Conservation (phyloP, 2,329 filamentous ascomycete species). For the Colletotrichum sp. region DNA sequence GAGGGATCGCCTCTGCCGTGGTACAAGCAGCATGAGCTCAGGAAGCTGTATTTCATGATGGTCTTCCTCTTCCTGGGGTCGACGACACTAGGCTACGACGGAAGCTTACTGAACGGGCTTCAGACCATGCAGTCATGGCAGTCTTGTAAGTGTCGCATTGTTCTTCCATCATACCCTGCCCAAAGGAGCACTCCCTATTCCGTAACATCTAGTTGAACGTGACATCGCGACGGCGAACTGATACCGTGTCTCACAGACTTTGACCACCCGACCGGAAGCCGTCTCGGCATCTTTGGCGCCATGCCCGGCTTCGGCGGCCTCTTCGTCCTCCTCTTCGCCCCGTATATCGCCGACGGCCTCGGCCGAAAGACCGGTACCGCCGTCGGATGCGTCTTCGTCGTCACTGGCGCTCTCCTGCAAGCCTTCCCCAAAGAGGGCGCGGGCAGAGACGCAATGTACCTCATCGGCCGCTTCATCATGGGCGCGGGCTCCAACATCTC, state of each 20-base stretch:
- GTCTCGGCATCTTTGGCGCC: conserved; percentile 47
- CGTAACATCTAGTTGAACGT: background rate
- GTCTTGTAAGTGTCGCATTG: conserved; percentile 29
- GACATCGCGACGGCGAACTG: background rate
- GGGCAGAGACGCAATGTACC: conserved; percentile 37
- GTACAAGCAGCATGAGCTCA: conserved; percentile 34
- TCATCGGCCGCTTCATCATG: conserved; percentile 58
- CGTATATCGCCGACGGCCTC: conserved; percentile 47
- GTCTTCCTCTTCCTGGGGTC: conserved; percentile 36
- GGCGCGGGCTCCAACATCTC: conserved; percentile 56
- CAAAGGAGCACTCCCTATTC: rapidly evolving
- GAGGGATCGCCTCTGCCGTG: conserved; percentile 24
- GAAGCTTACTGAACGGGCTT: conserved; percentile 51
- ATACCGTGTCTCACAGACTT: conserved; percentile 28
- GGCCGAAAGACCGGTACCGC: conserved; percentile 51
- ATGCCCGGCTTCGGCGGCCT: conserved; percentile 55
- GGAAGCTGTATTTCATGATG: conserved; percentile 35
- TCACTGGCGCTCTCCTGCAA: conserved; percentile 47
- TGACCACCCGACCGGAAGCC: conserved; percentile 35
- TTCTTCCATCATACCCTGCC: background rate
- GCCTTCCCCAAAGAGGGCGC: conserved; percentile 42
- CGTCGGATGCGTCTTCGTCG: conserved; percentile 52
- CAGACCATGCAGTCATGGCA: conserved; percentile 50
- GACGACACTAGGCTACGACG: conserved; percentile 43
- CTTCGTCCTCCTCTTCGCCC: conserved; percentile 50